Percentiles rank a stretch among this genome's conserved stretches.
phyloP scores from a whole-genome alignment of 2,329 filamentous ascomycete genomes.

The Exophiala lecanii-corni region DNA sequence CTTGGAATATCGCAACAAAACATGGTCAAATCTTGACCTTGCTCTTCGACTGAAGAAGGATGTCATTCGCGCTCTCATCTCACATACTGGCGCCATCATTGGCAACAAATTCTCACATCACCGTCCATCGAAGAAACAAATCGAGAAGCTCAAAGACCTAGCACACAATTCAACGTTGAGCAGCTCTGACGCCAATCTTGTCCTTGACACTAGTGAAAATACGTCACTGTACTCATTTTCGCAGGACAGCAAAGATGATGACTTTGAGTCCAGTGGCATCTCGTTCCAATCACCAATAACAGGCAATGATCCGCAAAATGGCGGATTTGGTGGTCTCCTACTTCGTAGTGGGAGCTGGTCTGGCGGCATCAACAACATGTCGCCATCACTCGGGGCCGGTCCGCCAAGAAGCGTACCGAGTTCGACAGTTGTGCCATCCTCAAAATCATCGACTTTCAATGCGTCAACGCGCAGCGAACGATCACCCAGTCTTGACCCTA shows the following conservation, averaged over 20 bases:
- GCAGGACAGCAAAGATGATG: constrained; percentile 21
- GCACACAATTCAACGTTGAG: constrained; percentile 68
- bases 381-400: background rate
- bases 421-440: constrained; percentile 2
- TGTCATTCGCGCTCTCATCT: constrained; percentile 87
- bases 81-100: constrained; percentile 91
- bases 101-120: constrained; percentile 95
- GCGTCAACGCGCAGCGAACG: background rate
- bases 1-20: constrained; percentile 97
- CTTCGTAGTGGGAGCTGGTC: constrained; percentile 17
- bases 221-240: constrained; percentile 26
- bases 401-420: background rate
- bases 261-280: constrained; percentile 22
- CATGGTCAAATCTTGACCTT: constrained; percentile 95
- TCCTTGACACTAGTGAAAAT: constrained; percentile 24
- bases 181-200: constrained; percentile 33
- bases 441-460: constrained; percentile 3
- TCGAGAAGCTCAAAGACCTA: constrained; percentile 73
- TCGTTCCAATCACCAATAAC: constrained; percentile 20
- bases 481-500: constrained; percentile 4
- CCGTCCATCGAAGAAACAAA: constrained; percentile 73
- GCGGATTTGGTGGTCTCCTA: constrained; percentile 6
- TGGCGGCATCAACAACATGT: constrained; percentile 11
- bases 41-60: constrained; percentile 90
- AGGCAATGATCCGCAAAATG: constrained; percentile 13